Conservation (phyloP, 129 eudicot species). For the Solidago caesia region DNA sequence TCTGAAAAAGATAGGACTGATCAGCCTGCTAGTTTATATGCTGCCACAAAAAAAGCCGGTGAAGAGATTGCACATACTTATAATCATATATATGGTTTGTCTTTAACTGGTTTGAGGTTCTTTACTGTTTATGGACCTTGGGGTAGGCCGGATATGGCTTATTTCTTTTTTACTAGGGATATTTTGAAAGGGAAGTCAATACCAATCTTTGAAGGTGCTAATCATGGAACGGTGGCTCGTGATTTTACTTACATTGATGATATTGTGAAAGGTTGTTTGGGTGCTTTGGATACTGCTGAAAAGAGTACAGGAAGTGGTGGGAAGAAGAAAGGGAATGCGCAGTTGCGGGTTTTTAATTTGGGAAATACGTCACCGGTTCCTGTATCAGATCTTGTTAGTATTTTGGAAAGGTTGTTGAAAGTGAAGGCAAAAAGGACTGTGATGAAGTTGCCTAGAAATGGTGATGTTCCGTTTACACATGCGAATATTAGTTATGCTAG, state of each 20-base stretch:
- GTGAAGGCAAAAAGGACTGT: slow-evolving; percentile 63
- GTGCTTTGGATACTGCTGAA: slow-evolving; percentile 82
- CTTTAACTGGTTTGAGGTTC: slow-evolving; percentile 78
- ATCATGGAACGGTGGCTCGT: slow-evolving; percentile 83
- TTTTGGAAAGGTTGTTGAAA: slow-evolving; percentile 76
- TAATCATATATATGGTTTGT: slow-evolving; percentile 79
- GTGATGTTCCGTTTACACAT: slow-evolving; percentile 81
- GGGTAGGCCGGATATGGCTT: slow-evolving; percentile 97
- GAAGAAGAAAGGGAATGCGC: slow-evolving; percentile 82
- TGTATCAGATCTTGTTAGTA: slow-evolving; percentile 65
- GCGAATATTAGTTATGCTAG: slow-evolving; percentile 81
- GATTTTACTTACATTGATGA: slow-evolving; percentile 91
- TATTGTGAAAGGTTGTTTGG: slow-evolving; percentile 92
- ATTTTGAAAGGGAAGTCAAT: slow-evolving; percentile 69
- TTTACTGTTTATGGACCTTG: slow-evolving; percentile 95
- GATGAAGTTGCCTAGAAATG: slow-evolving; percentile 80
- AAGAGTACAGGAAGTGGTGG: slow-evolving; percentile 93
- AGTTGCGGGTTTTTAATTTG: slow-evolving; percentile 69
- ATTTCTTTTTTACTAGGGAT: slow-evolving; percentile 78
- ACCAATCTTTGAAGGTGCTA: slow-evolving; percentile 68
- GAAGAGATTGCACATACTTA: slow-evolving; percentile 87
- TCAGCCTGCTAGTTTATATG: slow-evolving; percentile 83
- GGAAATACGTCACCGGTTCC: slow-evolving; percentile 92
- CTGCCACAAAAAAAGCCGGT: slow-evolving; percentile 87
- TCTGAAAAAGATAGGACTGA: slow-evolving; percentile 85